phyloP scores from a whole-genome alignment of 2,329 filamentous ascomycete species.

The Aspergillus tanneri region DNA sequence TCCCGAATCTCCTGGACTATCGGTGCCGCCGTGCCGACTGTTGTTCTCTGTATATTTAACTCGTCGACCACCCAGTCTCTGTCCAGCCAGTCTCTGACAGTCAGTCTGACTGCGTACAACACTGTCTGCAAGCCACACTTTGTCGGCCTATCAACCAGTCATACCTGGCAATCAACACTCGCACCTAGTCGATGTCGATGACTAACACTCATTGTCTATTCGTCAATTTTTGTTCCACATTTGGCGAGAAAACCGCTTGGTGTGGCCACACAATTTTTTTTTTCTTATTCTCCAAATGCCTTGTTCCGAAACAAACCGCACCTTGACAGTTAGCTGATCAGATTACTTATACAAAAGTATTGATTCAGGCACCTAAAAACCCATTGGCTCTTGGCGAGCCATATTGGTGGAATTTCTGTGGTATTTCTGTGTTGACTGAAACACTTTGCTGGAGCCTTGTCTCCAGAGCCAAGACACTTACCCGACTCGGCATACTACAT shows the following conservation, averaged over 20 bases:
- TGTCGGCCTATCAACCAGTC: not conserved
- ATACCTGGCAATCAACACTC: not conserved
- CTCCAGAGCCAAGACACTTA: not conserved
- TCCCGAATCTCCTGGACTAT: not conserved
- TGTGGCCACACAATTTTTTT: not conserved
- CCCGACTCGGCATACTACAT: not conserved
- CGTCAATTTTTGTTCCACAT: conserved; percentile 2
- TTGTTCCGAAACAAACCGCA: not conserved
- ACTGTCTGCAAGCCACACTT: no score
- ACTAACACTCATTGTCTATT: conserved; percentile 2
- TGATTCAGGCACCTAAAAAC: no score
- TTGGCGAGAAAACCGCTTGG: not conserved
- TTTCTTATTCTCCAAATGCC: not conserved
- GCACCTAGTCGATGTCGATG: not conserved
- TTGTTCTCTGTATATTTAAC: conserved; percentile 5
- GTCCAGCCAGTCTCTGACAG: no score
- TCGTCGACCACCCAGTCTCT: conserved; percentile 7
- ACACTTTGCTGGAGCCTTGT: not conserved
- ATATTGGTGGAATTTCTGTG: no score
- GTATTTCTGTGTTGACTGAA: not conserved
- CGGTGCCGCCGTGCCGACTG: conserved; percentile 7
- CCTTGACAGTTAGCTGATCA: not conserved
- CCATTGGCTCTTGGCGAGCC: no score
- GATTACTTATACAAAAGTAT: no score
- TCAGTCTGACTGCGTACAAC: no score